phyloP scores from a whole-genome alignment of 208 protist genomes.

The Strigomonas culicis region DNA sequence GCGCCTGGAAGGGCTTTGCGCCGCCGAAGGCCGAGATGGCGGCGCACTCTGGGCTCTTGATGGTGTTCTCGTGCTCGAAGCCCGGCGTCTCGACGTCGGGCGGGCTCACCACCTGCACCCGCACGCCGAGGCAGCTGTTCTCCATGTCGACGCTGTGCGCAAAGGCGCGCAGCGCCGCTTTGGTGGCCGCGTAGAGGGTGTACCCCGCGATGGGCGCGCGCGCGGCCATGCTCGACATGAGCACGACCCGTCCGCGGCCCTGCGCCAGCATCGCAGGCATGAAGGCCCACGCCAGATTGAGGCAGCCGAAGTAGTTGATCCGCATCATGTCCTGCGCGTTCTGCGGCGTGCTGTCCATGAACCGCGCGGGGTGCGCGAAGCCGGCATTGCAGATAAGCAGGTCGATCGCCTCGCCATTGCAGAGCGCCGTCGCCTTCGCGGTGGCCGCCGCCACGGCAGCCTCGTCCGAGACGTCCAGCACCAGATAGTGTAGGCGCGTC shows the following conservation, averaged over 20 bases:
- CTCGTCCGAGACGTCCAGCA: slow-evolving; percentile 76
- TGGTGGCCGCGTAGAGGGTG: slow-evolving; percentile 79
- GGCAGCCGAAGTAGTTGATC: slow-evolving; percentile 87
- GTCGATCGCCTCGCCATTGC: slow-evolving; percentile 40
- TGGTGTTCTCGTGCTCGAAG: slow-evolving; percentile 70
- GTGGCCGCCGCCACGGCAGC: slow-evolving; percentile 30
- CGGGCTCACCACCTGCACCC: slow-evolving; percentile 80
- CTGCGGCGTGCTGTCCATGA: slow-evolving; percentile 56
- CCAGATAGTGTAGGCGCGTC: slow-evolving; percentile 59
- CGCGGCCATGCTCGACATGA: slow-evolving; percentile 74
- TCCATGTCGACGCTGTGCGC: slow-evolving; percentile 88
- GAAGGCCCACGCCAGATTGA: slow-evolving; percentile 61
- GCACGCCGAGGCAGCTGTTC: slow-evolving; percentile 69
- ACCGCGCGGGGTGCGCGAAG: slow-evolving; percentile 73
- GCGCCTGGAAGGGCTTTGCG: slow-evolving; percentile 43
- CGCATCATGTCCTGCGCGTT: slow-evolving; percentile 78
- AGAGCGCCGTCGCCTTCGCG: slow-evolving; percentile 26
- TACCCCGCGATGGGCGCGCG: slow-evolving; percentile 82
- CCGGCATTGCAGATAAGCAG: slow-evolving; percentile 85
- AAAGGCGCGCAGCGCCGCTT: slow-evolving; percentile 82
- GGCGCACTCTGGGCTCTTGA: slow-evolving; percentile 81
- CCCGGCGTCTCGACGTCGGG: slow-evolving; percentile 85
- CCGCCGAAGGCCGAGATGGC: slow-evolving; percentile 76
- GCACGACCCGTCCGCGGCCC: slow-evolving; percentile 63
- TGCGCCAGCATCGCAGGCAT: slow-evolving; percentile 68